A percentile compares a stretch with the other conserved stretches of the same genome.
These are phyloP conservation scores for Naganishia albida DNA, from an alignment of 1,284 basidiomycete species.

Conservation along the genomic window DNA sequence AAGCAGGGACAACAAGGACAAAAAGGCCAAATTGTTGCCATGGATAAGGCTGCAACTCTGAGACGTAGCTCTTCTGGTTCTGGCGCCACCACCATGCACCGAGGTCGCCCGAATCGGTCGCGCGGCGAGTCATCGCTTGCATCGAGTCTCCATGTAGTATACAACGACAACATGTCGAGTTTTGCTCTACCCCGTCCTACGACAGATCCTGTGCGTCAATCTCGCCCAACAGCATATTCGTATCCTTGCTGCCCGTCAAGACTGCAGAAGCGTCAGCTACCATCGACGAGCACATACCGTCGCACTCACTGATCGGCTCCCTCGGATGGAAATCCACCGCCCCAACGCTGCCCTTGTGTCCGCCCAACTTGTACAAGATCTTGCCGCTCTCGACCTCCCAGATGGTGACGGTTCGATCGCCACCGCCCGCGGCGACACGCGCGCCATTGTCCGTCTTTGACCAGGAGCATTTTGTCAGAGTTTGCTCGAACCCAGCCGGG, in stretches of 20 bases:
- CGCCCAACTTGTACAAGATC: conserved; percentile 86
- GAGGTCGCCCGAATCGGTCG: too few relatives aligned
- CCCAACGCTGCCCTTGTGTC: conserved; percentile 90
- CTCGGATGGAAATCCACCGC: conserved; percentile 76
- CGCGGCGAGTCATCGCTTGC: not conserved
- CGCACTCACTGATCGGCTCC: conserved; percentile 84
- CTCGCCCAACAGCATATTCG: conserved; percentile 84
- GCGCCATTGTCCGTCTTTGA: conserved; percentile 52
- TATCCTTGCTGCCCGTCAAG: conserved; percentile 83
- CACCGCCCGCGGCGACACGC: conserved; percentile 56
- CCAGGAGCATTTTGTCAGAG: conserved; percentile 75
- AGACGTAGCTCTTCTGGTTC: too few relatives aligned
- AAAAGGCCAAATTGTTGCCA: too few relatives aligned
- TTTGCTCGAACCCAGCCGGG: conserved; percentile 86
- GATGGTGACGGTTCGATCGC: conserved; percentile 69
- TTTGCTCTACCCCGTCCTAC: conserved; percentile 30
- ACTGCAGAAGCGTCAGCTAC: conserved; percentile 61
- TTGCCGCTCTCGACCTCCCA: conserved; percentile 88
- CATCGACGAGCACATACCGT: too few relatives aligned
- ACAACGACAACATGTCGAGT: not conserved
- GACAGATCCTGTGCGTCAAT: conserved; percentile 61
- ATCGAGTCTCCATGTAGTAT: not conserved
- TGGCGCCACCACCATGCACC: too few relatives aligned
- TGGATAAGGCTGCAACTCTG: too few relatives aligned
- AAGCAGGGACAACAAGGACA: too few relatives aligned